Evolutionary conservation across 1,284 basidiomycete genomes (phyloP).

Genomic region (Austroboletus novae-zelandiae): DNA sequence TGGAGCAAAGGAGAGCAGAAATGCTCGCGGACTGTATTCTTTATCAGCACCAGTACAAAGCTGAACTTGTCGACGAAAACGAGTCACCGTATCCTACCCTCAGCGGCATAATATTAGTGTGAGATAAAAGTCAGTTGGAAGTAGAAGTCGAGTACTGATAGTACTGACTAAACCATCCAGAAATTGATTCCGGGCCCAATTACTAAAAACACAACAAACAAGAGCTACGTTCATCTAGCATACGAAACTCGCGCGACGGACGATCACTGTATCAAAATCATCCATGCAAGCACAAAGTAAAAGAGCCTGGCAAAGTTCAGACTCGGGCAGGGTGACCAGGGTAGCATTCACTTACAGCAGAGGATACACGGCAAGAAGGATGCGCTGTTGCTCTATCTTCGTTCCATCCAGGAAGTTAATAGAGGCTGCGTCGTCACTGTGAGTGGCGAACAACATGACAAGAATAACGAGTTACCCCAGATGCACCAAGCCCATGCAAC

Average conservation of each 20-base stretch:
- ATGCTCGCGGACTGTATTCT: slow-evolving; percentile 74
- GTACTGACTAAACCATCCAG: no score
- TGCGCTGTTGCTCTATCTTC: slow-evolving; percentile 84
- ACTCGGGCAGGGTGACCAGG: neutral
- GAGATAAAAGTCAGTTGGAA: neutral
- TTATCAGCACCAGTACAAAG: slow-evolving; percentile 2
- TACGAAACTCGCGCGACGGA: neutral
- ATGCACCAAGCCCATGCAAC: slow-evolving; percentile 92
- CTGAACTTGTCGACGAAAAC: neutral
- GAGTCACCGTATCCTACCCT: slow-evolving; percentile 32
- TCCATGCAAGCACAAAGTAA: slow-evolving; percentile 88
- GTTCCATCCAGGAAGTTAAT: slow-evolving; percentile 94
- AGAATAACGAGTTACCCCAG: slow-evolving; percentile 67
- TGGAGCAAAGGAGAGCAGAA: slow-evolving; percentile 89
- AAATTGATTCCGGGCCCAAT: no score
- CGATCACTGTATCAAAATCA: slow-evolving; percentile 83
- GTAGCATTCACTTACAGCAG: slow-evolving; percentile 54
- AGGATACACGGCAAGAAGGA: slow-evolving; percentile 90
- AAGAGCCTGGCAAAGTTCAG: slow-evolving; percentile 53
- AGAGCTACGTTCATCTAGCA: slow-evolving; percentile 15
- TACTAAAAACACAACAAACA: slow-evolving; percentile 7
- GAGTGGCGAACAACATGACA: neutral
- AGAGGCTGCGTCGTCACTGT: slow-evolving; percentile 57
- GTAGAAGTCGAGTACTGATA: no score
- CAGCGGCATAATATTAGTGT: slow-evolving; percentile 24